Base-by-base conservation (phyloP, 2,329 filamentous ascomycete genomes). In the Claviceps capensis region DNA sequence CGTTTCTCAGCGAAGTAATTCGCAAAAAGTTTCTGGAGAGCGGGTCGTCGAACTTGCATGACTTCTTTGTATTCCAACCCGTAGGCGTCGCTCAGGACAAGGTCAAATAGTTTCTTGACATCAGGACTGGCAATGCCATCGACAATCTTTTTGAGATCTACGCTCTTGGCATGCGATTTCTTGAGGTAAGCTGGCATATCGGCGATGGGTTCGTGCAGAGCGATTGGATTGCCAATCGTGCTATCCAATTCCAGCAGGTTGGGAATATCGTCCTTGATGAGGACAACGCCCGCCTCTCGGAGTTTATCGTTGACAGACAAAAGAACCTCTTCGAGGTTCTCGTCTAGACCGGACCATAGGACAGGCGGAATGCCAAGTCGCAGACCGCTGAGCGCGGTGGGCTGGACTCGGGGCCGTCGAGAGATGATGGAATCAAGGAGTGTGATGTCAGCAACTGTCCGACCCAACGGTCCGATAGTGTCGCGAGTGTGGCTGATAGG, bases 401-500 rank as follows among this genome's bases (percentile, higher is more conserved):
- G 45, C 30, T 43, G n/a, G 23, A 22, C 50, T 6, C 50, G 50
- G 8, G 45, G 50, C 4, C 69, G 59, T 0, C 83, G 83, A 3
- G 78, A 77, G 40, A 88, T 86, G 4, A 76, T 77, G 52, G 81
- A 72, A 1, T 88, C 72, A 2, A 78, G 69, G 55, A 80, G 76
- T 0, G 78, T 78, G 0, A 83, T 82, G 59, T 88, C 85, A 14
- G 73, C 73, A 2, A 88, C 78, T 0, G 77, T 85, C 22, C 78
- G 73, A 0, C 78, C 78, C 65, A 88, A 79, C 0, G 77, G 72
- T 0, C 85, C 84, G 0, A 86, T 71, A 0, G 77, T 82, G 58
- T 88, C 85, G 59, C 84, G 80, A 57, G 80, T 75, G 36, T 74
- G 65, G 2, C 74, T 78, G 4, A 87, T 79, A 0, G 85, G 84